Evolutionary conservation across 2,329 filamentous ascomycete genomes (phyloP).

Genomic region (Chrysoporthe deuterocubensis): DNA sequence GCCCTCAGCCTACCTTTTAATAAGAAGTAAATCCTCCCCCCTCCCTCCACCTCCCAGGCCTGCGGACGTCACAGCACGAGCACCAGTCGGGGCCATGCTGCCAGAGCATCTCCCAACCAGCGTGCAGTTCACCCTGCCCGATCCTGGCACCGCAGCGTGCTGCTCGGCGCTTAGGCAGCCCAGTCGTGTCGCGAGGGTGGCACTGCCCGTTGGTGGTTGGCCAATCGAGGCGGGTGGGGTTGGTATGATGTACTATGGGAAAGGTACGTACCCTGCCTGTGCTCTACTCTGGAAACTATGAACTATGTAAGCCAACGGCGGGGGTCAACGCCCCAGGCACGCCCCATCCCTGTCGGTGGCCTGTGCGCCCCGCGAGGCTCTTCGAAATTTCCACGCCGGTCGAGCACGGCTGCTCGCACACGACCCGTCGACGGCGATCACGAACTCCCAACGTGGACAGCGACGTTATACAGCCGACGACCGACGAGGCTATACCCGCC

Average conservation of each 20-base stretch:
- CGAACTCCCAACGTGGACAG: too few species aligned
- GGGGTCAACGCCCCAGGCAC: too few species aligned
- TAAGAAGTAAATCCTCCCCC: conserved; percentile 1
- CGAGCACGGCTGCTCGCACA: too few species aligned
- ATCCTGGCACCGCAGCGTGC: conserved; percentile 6
- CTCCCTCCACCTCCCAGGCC: neutral
- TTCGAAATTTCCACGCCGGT: too few species aligned
- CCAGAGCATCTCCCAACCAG: conserved; percentile 19
- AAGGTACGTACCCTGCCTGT: too few species aligned
- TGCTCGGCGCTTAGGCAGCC: conserved; percentile 28
- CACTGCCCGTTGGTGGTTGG: conserved; percentile 22
- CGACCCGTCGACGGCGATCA: too few species aligned
- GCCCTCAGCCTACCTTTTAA: conserved; percentile 17
- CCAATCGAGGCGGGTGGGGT: conserved; percentile 15
- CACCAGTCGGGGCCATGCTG: neutral
- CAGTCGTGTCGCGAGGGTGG: conserved; percentile 17
- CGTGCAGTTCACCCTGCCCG: conserved; percentile 12
- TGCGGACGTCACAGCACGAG: neutral
- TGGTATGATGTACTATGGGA: neutral
- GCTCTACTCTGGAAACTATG: too few species aligned
- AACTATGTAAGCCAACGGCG: too few species aligned
- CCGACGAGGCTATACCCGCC: too few species aligned
- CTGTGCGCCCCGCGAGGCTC: too few species aligned
- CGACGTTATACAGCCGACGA: too few species aligned
- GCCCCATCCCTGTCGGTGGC: too few species aligned